A percentile compares a stretch with the other conserved stretches of the same genome.
These are phyloP conservation scores for Chloris gayana DNA, from an alignment of 176 grass and related monocot species.

Conservation along the genomic window DNA sequence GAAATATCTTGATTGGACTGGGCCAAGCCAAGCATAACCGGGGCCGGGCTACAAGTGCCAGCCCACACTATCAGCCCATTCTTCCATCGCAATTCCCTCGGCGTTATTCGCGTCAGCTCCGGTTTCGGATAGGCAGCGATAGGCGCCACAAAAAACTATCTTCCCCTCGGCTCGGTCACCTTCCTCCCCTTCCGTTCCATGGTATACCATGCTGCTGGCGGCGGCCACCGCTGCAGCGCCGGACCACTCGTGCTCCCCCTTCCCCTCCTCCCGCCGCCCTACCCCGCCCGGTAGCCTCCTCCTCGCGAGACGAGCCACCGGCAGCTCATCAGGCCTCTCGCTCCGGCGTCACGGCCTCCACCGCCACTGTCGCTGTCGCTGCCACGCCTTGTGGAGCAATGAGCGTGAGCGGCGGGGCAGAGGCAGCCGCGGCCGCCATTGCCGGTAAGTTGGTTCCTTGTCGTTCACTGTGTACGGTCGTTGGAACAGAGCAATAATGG, in stretches of 20 bases:
- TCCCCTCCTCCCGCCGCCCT: not conserved
- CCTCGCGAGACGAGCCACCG: not conserved
- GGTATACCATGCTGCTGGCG: constrained; percentile 57
- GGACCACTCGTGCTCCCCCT: constrained; percentile 24
- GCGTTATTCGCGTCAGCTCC: constrained; percentile 13
- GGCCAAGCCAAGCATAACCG: too few relatives aligned
- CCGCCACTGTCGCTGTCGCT: not conserved
- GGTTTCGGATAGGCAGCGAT: constrained; percentile 41
- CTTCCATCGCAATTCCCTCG: not conserved
- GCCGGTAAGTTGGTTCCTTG: not conserved
- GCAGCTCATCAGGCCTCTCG: not conserved
- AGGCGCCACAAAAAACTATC: constrained; percentile 33
- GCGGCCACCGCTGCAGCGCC: constrained; percentile 29
- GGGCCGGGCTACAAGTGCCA: not conserved
- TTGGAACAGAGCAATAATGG: not conserved
- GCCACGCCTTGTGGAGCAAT: constrained; percentile 27
- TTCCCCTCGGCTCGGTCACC: not conserved
- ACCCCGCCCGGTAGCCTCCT: not conserved
- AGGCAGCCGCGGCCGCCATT: constrained; percentile 17
- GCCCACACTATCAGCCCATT: not conserved
- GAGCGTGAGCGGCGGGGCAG: not conserved
- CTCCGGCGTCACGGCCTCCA: constrained; percentile 1
- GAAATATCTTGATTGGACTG: not conserved
- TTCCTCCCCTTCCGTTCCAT: constrained; percentile 39
- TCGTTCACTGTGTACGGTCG: not conserved